A percentile compares a stretch with the other conserved stretches of the same genome.
These are phyloP conservation scores for Neurospora sp. DNA, from an alignment of 495 filamentous ascomycete species.

Conservation along the genomic window DNA sequence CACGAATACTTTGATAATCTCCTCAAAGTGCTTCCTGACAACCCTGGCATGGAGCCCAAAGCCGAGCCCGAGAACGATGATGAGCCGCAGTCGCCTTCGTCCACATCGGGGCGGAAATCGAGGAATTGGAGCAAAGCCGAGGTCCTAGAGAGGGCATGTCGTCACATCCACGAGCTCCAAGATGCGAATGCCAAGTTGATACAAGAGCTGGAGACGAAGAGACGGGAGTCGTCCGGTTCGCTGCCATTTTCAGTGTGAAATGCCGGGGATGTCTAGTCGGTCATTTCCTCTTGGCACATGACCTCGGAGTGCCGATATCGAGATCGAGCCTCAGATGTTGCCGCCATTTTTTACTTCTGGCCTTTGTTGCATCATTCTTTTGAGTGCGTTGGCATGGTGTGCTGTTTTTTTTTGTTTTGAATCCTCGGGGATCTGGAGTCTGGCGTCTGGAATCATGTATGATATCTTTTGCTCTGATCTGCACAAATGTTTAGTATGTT, in stretches of 20 bases:
- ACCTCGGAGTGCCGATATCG: not conserved
- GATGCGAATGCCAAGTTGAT: not conserved
- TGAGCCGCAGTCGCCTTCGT: not conserved
- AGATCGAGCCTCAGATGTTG: not conserved
- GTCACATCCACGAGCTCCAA: constrained; percentile 7
- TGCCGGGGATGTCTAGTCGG: not conserved
- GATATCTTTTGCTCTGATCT: not conserved
- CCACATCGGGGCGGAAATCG: not conserved
- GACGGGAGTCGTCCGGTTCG: not conserved
- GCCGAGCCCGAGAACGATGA: not conserved
- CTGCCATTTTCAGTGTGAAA: not conserved
- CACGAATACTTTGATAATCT: constrained; percentile 21
- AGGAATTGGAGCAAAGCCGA: constrained; percentile 19
- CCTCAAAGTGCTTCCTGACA: constrained; percentile 14
- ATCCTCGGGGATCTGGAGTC: not conserved
- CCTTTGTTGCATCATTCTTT: not conserved
- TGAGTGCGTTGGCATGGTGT: not conserved
- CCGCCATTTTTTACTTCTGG: not conserved
- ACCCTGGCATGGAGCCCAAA: not conserved
- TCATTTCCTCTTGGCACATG: not conserved
- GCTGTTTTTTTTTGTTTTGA: not conserved
- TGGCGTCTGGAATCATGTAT: not conserved
- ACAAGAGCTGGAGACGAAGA: not conserved
- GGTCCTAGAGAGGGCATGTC: constrained; percentile 17
- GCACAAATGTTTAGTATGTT: not conserved